Evolutionary conservation across 495 filamentous ascomycete genomes (phyloP).

Genomic region (Trichoderma asperelloides): DNA sequence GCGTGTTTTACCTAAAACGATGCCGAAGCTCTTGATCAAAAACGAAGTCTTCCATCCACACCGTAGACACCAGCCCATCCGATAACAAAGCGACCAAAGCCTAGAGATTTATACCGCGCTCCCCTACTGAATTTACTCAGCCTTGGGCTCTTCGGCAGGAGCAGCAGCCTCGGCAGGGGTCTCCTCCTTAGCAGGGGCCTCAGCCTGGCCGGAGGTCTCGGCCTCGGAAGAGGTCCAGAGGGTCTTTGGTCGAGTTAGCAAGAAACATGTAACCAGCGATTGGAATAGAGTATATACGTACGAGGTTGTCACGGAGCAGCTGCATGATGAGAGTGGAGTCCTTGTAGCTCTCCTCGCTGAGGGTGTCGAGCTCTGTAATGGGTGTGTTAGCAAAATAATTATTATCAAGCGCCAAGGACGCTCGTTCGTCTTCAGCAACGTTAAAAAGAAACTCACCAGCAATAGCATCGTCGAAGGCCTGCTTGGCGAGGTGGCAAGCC

Average conservation of each 20-base stretch:
- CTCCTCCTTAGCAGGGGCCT: conserved; percentile 49
- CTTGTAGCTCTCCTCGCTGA: conserved; percentile 99
- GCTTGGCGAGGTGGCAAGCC: conserved; percentile 98
- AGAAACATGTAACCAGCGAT: conserved; percentile 2
- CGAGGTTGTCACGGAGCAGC: conserved; percentile 95
- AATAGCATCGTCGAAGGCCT: conserved; percentile 98
- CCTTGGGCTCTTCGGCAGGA: conserved; percentile 41
- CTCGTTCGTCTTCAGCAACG: neutral
- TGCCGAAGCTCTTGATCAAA: conserved; percentile 38
- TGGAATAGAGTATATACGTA: conserved; percentile 37
- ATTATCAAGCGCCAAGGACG: neutral
- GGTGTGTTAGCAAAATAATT: neutral
- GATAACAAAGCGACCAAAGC: conserved; percentile 15
- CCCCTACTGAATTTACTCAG: conserved; percentile 34
- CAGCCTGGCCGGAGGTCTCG: conserved; percentile 63
- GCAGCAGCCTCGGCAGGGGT: conserved; percentile 31
- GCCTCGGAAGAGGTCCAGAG: conserved; percentile 99
- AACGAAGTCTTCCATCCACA: conserved; percentile 39
- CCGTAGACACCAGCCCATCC: conserved; percentile 44
- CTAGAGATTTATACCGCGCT: conserved; percentile 18
- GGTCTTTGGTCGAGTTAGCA: conserved; percentile 49
- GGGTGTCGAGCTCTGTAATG: conserved; percentile 83
- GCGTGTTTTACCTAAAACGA: conserved; percentile 41
- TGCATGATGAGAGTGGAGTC: conserved; percentile 99
- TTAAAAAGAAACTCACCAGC: conserved; percentile 55